phyloP scores from a whole-genome alignment of 1,139 yeast species.

The Geotrichum citri-aurantii region DNA sequence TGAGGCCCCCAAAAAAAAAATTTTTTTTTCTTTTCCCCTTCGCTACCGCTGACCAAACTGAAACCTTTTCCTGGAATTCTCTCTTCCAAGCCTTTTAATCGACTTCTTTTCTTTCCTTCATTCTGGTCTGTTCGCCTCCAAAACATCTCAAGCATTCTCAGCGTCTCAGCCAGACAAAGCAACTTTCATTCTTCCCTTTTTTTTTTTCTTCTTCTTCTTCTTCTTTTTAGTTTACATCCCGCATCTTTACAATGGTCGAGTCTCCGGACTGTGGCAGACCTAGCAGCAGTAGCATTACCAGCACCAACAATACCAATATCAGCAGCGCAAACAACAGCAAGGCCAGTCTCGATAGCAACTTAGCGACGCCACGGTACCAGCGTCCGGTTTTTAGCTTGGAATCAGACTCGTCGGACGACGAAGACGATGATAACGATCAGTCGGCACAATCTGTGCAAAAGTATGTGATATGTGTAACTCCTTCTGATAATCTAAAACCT shows the following conservation, averaged over 20 bases:
- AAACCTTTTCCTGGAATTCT: neutral
- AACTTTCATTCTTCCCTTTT: neutral
- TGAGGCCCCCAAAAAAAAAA: neutral
- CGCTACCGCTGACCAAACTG: neutral
- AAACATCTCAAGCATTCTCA: neutral
- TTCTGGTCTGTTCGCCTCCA: neutral
- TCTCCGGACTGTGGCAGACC: neutral
- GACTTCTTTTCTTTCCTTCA: too few species aligned
- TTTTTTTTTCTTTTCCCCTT: neutral
- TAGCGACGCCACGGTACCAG: neutral
- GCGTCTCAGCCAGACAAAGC: neutral
- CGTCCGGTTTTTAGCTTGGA: conserved; percentile 11
- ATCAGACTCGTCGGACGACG: conserved; percentile 10
- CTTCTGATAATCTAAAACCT: neutral
- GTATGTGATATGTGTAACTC: neutral
- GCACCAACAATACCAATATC: neutral
- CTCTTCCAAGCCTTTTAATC: neutral
- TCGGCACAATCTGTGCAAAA: neutral
- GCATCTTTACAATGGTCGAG: conserved; percentile 8
- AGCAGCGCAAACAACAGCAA: neutral
- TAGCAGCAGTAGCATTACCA: neutral
- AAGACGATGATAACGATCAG: conserved; percentile 1
- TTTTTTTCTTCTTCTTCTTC: neutral
- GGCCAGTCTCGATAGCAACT: neutral
- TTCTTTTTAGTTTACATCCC: neutral